Percentiles rank a stretch among this genome's conserved stretches.
phyloP scores from a whole-genome alignment of 108 stramenopile genomes.

The Cyclotella sp. region DNA sequence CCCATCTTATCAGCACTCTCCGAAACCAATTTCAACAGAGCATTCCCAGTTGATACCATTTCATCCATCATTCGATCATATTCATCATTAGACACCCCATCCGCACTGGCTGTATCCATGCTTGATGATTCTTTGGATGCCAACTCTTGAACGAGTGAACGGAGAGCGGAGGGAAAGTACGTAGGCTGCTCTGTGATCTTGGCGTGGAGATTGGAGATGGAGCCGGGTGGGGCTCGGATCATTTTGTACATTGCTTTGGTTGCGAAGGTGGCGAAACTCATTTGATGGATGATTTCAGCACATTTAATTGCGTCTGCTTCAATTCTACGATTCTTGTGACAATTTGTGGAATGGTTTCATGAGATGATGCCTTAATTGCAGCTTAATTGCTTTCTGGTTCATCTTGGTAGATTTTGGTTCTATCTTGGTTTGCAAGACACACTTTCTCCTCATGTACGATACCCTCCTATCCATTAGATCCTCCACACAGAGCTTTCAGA shows the following conservation, averaged over 20 bases:
- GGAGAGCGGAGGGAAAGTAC: not conserved
- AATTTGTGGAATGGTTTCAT: no score
- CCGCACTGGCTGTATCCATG: not conserved
- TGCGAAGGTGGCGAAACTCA: not conserved
- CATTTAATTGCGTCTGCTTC: no score
- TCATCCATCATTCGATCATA: slow-evolving; percentile 1
- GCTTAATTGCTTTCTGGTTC: no score
- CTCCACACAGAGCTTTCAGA: no score
- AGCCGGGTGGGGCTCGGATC: slow-evolving; percentile 2
- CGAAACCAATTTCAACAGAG: not conserved
- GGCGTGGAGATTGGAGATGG: not conserved
- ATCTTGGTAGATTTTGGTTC: no score
- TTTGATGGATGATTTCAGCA: not conserved
- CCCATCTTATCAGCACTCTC: slow-evolving; percentile 1
- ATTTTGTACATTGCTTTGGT: not conserved
- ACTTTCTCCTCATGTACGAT: no score
- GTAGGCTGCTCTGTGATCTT: not conserved
- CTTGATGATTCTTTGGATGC: not conserved
- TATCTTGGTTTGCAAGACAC: no score
- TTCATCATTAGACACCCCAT: not conserved
- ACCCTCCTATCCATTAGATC: no score
- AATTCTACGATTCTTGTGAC: no score
- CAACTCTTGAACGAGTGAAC: not conserved
- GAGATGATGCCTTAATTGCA: no score
- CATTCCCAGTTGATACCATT: not conserved